Conservation (phyloP, 768 basidiomycete genomes). For the Hypsizygus marmoreus region DNA sequence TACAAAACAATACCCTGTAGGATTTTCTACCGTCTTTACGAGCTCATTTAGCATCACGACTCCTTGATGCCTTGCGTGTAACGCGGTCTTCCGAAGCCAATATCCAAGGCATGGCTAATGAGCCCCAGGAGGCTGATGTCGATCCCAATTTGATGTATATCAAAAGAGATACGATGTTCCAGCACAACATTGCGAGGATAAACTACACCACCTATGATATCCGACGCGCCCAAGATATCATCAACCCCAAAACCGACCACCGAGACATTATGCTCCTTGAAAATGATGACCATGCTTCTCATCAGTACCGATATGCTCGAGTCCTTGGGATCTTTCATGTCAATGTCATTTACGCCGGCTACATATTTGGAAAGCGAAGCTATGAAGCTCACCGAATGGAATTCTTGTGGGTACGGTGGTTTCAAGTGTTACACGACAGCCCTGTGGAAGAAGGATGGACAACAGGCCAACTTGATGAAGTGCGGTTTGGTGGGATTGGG, state of each 20-base stretch:
- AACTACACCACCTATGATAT: too few relatives aligned
- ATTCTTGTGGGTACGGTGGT: slow-evolving; percentile 1
- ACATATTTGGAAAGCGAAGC: too few relatives aligned
- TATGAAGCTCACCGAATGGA: neutral
- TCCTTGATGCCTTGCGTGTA: slow-evolving; percentile 1
- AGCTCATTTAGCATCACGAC: too few relatives aligned
- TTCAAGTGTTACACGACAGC: neutral
- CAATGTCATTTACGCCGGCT: slow-evolving; percentile 2
- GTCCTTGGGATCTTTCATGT: neutral
- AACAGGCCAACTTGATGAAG: neutral
- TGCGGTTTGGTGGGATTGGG: slow-evolving; percentile 22
- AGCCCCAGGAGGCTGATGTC: neutral
- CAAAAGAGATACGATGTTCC: neutral
- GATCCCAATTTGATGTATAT: neutral
- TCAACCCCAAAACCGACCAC: too few relatives aligned
- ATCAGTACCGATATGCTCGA: neutral
- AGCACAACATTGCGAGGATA: neutral
- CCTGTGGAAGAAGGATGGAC: neutral
- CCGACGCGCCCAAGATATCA: too few relatives aligned
- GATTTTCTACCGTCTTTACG: neutral
- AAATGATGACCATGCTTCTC: neutral
- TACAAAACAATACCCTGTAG: neutral
- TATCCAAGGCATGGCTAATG: neutral
- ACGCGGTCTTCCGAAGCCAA: neutral
- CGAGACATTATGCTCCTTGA: slow-evolving; percentile 1